Base-by-base conservation (phyloP, 495 filamentous ascomycete species). In the Hypoxylon intermedium region DNA sequence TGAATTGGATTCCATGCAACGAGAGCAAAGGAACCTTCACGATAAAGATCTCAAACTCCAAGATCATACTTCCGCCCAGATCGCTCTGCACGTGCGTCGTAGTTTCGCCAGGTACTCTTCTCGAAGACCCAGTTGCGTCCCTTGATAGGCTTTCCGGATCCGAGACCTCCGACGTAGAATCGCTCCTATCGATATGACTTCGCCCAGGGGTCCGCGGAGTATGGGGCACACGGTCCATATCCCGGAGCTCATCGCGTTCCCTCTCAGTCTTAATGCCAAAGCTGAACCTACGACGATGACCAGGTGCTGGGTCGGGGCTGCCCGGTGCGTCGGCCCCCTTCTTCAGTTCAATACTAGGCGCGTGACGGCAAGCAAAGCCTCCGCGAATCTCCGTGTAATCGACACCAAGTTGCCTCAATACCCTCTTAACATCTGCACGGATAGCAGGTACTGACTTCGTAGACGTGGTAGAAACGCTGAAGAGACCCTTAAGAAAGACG, bases 1-100 rank as follows among this genome's bases (percentile, higher is more conserved):
- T 99, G 79, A 99, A 99, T 73, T 99, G 94, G 44, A 99, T 91
- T 36, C 94, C 94, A 67, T 98, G 93, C 57, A 99, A 74, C 16
- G 88, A 90, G 63, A 99, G 88, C 44, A 99, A 76, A 20, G 94
- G 94, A 26, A 99, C 91, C 78, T 99, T 99, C 58, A 99, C 94
- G 57, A 99, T 92, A 60, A 98, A 84, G 49, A 98, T 97, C 69
- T 99, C 94, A 66, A 99, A 99, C 55, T 88, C 84, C 31, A 99
- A 77, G 34, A 89, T 81, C 79, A 95, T 82, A 61, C 84, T 90
- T 28, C 84, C 85, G 2, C 91, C 92, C 15, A 93, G 78, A 60
- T 95, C 92, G 60, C 84, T 92, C 68, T 95, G 90, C 5, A 96
- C 90, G 48, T 91, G 89, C 9, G 90, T 95, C 2, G 84, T 89